Evolutionary conservation across 768 basidiomycete species (phyloP), one percentile per base, ranked within the genome.

Genomic region (Lactarius quietus): DNA sequence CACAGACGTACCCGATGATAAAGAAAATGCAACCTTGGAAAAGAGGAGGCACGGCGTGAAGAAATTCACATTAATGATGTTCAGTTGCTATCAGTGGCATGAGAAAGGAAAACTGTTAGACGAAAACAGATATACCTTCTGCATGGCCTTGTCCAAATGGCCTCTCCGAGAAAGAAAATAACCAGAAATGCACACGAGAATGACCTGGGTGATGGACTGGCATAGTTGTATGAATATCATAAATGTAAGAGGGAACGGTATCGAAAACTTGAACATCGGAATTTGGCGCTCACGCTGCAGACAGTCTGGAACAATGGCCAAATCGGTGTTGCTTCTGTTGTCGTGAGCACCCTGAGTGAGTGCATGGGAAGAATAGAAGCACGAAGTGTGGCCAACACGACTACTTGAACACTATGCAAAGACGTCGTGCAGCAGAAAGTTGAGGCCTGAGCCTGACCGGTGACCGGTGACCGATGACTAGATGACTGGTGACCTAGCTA

Each of bases 21-120:
- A 65, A 74, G 89, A 92, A 78, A 95, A 96, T 0, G 95, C 96
- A 26, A 98, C 94, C 78, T 97, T 98, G 10, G 92, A 94, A 77
- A 96, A 95, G 29, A 96, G 79, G 6, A 95, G 84, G 0, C 90
- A 88, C 0, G 92, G 90, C 0, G 91, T 93, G 78, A 98, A 97
- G 38, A 98, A 84, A 0, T 90, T 90, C 26, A 96, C 86, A 74
- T 95, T 96, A 58, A 96, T 78, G 29, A 84, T 80, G 71, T 93
- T 93, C 26, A 93, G 78, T 83, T 86, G 84, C 90, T 91, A 71
- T 26, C 23, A 12, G 29, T 51, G 31, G 17, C 35, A 35, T 31
- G 51, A 28, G 36, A 35, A 55, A 31, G 0, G 14, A 29, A 23
- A 23, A 60, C 3, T 38, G 54, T 26, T 23, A 33, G 53, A 10